Evolutionary conservation across 1,284 basidiomycete genomes (phyloP), one percentile per base, ranked within the genome.

Genomic region (Rhodofomes roseus): DNA sequence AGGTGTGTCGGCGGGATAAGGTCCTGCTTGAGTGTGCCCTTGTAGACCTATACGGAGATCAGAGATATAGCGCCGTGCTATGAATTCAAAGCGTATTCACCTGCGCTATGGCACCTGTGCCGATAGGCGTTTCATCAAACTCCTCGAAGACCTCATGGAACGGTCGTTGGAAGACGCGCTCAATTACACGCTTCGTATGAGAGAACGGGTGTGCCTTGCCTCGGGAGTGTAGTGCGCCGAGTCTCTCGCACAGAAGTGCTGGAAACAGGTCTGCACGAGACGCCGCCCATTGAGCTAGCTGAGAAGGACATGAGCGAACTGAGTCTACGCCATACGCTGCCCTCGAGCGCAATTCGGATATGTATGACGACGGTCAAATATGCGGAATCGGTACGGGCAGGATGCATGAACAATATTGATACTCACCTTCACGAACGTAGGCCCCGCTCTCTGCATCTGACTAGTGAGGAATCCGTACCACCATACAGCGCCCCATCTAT

Each of bases 281-380:
- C 5, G 92, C 97, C 1, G 97, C 97, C 97, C 97, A 99, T 82
- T 99, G 97, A 1, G 94, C 93, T 55, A 99, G 84, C 92, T 95
- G 68, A 39, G 40, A 1, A 4, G 25, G 23, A 12, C 4, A 56
- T 60, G 3, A 57, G 39, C 36, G n/a, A 23, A 34, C 25, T 31
- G 48, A 48, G 5, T 48, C 11, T 16, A 9, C 14, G 43, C 2
- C n/a, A 44, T 7, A 20, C 43, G 20, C 9, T 14, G 22, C 22
- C 43, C 20, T 23, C 43, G 9, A 34, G 31, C 31, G 31, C 11
- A 11, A 11, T 34, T 34, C n/a, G n/a, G n/a, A n/a, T n/a, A n/a
- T n/a, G n/a, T n/a, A n/a, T n/a, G n/a, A n/a, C n/a, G n/a, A n/a
- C n/a, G n/a, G n/a, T n/a, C n/a, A n/a, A n/a, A n/a, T n/a, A n/a